Conservation (phyloP, 2,329 filamentous ascomycete species). For the Periconia digitata region DNA sequence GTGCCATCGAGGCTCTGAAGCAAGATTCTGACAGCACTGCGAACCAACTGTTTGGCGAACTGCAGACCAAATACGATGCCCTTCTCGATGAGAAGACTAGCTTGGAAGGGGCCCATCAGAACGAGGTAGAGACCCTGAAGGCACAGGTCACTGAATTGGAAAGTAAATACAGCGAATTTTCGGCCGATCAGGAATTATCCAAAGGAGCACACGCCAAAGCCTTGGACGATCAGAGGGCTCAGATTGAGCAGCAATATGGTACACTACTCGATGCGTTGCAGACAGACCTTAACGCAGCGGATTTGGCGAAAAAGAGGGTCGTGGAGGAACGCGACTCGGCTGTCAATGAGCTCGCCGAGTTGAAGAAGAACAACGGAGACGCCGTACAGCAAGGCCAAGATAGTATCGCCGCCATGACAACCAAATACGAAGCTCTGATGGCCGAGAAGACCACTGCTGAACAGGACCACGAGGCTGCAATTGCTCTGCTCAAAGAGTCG, state of each 20-base stretch:
- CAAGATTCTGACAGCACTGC: conserved; percentile 29
- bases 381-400: conserved; percentile 19
- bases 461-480: conserved; percentile 30
- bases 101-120: conserved; percentile 16
- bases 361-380: conserved; percentile 22
- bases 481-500: conserved; percentile 27
- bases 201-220: conserved; percentile 26
- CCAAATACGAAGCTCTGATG: conserved; percentile 28
- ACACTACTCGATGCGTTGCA: conserved; percentile 34
- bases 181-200: conserved; percentile 17
- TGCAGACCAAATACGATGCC: conserved; percentile 28
- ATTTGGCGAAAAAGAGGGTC: conserved; percentile 29
- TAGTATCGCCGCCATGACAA: conserved; percentile 21
- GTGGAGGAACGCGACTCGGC: conserved; percentile 24
- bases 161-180: conserved; percentile 16
- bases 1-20: conserved; percentile 32
- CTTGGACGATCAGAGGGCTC: conserved; percentile 24
- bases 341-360: conserved; percentile 25
- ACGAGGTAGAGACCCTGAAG: conserved; percentile 21
- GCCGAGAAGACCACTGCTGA: conserved; percentile 30
- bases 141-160: conserved; percentile 26
- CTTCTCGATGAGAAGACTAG: conserved; percentile 22
- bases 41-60: conserved; percentile 27
- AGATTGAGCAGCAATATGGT: conserved; percentile 35
- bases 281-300: conserved; percentile 22